Percentiles rank a stretch among this genome's conserved stretches.
phyloP scores from a whole-genome alignment of 495 filamentous ascomycete genomes.

The Aspergillus hancockii region DNA sequence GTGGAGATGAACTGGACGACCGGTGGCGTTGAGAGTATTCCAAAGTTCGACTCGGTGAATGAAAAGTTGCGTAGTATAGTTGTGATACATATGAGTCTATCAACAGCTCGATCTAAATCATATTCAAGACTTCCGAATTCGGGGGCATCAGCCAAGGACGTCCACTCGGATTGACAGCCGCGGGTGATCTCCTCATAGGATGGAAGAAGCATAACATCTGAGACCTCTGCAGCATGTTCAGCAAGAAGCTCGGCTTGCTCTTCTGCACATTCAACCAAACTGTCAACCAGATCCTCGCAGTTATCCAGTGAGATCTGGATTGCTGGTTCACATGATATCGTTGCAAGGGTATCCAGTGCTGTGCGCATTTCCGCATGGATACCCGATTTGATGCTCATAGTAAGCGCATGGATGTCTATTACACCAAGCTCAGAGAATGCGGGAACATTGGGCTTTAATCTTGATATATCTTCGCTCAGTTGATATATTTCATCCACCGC shows the following conservation, averaged over 20 bases:
- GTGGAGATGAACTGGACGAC: conserved; percentile 80
- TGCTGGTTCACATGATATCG: conserved; percentile 64
- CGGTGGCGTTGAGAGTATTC: conserved; percentile 65
- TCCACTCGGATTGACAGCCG: conserved; percentile 69
- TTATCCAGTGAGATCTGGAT: conserved; percentile 65
- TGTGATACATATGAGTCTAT: conserved; percentile 85
- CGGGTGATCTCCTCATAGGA: conserved; percentile 88
- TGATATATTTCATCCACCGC: conserved; percentile 59
- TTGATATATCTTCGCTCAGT: conserved; percentile 62
- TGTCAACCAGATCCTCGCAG: conserved; percentile 87
- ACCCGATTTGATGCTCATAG: conserved; percentile 87
- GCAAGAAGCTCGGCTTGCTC: conserved; percentile 78
- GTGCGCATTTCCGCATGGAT: conserved; percentile 84
- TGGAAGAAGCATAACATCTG: conserved; percentile 74
- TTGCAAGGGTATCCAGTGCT: conserved; percentile 80
- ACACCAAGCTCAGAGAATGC: conserved; percentile 75
- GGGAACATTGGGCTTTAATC: conserved; percentile 71
- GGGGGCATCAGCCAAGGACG: conserved; percentile 66
- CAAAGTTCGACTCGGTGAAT: conserved; percentile 75
- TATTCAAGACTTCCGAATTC: conserved; percentile 78
- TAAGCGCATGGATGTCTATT: conserved; percentile 90
- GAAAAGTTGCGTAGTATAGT: conserved; percentile 93
- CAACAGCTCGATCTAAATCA: conserved; percentile 81
- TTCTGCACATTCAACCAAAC: conserved; percentile 86
- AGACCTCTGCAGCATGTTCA: conserved; percentile 78